Conservation (phyloP, 2,329 filamentous ascomycete species). For the Beauveria pseudobassiana region DNA sequence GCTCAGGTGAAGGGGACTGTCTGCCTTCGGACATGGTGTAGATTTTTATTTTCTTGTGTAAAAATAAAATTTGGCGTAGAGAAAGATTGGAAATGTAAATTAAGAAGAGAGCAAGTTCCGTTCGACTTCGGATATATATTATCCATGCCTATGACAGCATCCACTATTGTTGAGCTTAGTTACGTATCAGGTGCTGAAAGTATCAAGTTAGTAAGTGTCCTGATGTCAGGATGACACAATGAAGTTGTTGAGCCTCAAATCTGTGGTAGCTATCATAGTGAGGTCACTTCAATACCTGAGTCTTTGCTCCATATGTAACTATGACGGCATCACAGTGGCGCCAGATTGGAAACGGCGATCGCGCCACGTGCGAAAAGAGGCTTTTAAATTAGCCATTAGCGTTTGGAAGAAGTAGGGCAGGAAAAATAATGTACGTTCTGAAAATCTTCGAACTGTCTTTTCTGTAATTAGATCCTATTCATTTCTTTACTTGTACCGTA, state of each 20-base stretch:
- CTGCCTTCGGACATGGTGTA: slow-evolving; percentile 5
- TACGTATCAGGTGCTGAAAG: background rate
- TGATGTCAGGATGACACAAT: slow-evolving; percentile 9
- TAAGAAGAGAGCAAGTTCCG: too few relatives aligned
- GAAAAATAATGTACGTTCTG: too few relatives aligned
- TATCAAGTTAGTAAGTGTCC: background rate
- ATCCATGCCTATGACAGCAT: background rate
- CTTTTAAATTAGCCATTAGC: background rate
- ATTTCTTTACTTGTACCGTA: too few relatives aligned
- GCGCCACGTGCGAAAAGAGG: background rate
- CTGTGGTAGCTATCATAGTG: background rate
- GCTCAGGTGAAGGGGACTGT: background rate
- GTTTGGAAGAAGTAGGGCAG: too few relatives aligned
- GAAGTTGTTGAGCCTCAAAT: background rate
- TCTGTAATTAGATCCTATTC: too few relatives aligned
- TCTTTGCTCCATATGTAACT: background rate
- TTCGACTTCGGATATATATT: background rate
- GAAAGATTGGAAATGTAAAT: background rate
- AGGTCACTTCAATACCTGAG: background rate
- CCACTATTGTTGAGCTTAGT: background rate
- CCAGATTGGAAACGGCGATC: background rate
- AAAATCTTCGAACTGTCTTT: too few relatives aligned
- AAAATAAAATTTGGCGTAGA: background rate
- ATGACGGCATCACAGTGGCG: background rate
- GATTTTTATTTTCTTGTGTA: background rate